Base-by-base conservation (phyloP, 805 yeast species). In the Candida maris region DNA sequence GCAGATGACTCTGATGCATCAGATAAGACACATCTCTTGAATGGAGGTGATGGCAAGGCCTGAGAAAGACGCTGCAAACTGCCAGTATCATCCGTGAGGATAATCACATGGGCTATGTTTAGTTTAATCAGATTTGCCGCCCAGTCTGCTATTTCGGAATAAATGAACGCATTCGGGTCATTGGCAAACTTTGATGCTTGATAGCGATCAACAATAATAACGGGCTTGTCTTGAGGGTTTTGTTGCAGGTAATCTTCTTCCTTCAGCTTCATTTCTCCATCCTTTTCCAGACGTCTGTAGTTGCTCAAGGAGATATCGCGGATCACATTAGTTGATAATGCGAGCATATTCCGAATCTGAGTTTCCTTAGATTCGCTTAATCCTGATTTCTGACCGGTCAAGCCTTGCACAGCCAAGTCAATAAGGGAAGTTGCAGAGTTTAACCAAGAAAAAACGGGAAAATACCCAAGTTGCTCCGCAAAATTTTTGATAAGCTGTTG, bases 301-400 rank as follows among this genome's bases (percentile, higher is more conserved):
- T 81, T 66, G 15, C 64, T 57, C 19, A 77, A 49, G 2, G 82
- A 70, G 9, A 87, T 72, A 14, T 74, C 75, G 46, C 88, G 71
- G n/a, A 93, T 69, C 0, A 95, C 89, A 45, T 75, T 77, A 24
- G 79, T 65, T 0, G 91, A 71, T 30, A 85, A 72, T 33, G 80
- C 73, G 32, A 89, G 68, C 76, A 89, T 88, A 48, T 81, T 80
- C 59, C 85, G 82, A 42, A 85, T 74, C 56, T 86, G 96, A 0
- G 82, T 62, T 48, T 89, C 96, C 44, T 80, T 81, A 2, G 85
- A 66, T 55, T 89, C 96, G 20, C 89, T 77, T 32, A 89, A 66
- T 1, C 96, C 96, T 3, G 95, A 83, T 54, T 88, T 89, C 56
- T 88, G 97, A 1, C 97, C 98, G 1, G 95, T 87, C 27, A 91